Evolutionary conservation across 2,329 filamentous ascomycete genomes (phyloP).

Genomic region (Coleophoma eucalyptorum): DNA sequence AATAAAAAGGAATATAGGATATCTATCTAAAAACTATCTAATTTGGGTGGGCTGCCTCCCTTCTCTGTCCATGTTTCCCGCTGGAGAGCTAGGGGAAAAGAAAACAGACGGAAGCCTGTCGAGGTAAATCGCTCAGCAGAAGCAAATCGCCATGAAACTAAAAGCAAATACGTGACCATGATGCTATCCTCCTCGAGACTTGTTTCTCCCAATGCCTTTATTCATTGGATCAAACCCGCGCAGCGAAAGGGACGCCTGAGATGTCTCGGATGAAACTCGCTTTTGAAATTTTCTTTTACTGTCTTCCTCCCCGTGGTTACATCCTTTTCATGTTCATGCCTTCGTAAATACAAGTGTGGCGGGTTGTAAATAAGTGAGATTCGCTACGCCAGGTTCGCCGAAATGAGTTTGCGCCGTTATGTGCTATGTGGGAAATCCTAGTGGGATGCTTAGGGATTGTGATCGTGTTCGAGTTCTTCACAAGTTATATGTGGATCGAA

Average conservation of each 20-base stretch:
- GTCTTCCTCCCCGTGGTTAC: neutral
- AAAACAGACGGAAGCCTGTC: too few relatives aligned
- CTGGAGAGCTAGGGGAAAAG: too few relatives aligned
- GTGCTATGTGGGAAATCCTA: slow-evolving; percentile 9
- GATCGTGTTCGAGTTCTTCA: slow-evolving; percentile 21
- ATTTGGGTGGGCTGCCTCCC: neutral
- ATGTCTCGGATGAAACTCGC: neutral
- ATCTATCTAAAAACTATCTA: slow-evolving; percentile 1
- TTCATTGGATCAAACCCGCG: too few relatives aligned
- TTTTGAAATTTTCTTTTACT: neutral
- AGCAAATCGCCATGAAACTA: neutral
- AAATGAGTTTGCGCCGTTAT: slow-evolving; percentile 31
- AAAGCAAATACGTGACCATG: too few relatives aligned
- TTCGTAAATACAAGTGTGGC: slow-evolving; percentile 10
- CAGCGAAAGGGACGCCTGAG: too few relatives aligned
- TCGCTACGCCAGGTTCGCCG: neutral
- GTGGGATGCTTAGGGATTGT: too few relatives aligned
- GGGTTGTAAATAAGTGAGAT: neutral
- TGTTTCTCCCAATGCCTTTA: too few relatives aligned
- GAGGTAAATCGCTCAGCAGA: neutral
- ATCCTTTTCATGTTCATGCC: slow-evolving; percentile 1
- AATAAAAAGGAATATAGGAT: neutral
- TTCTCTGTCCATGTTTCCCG: too few relatives aligned
- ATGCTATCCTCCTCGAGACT: too few relatives aligned
- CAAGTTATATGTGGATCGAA: slow-evolving; percentile 26